These are phyloP conservation scores for Aspergillus terreus DNA, from an alignment of 2,329 filamentous ascomycete genomes.

Conservation along the genomic window DNA sequence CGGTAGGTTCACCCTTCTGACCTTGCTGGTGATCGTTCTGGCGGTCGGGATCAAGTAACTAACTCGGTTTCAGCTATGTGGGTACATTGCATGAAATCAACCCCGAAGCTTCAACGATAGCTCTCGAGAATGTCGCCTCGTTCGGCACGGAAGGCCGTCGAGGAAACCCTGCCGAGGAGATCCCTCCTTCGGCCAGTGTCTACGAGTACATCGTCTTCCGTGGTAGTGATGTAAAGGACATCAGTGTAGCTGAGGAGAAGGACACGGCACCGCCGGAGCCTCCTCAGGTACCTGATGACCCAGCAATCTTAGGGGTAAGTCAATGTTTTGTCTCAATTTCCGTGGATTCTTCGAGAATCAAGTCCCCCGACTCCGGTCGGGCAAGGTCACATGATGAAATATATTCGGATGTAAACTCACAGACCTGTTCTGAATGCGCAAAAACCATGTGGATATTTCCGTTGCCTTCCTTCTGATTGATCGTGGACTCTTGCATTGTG, in stretches of 20 bases:
- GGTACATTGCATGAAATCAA: constrained; percentile 97
- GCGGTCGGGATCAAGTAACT: constrained; percentile 20
- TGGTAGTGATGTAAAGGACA: constrained; percentile 96
- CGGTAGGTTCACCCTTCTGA: constrained; percentile 56
- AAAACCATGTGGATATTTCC: constrained; percentile 90
- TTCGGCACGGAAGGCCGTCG: constrained; percentile 91
- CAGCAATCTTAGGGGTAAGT: constrained; percentile 96
- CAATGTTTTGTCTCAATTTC: background rate
- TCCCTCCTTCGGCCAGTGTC: constrained; percentile 76
- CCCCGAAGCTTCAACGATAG: constrained; percentile 93
- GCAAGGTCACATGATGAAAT: constrained; percentile 65
- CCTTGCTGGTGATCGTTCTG: constrained; percentile 8
- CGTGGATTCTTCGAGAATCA: background rate
- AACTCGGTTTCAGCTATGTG: constrained; percentile 67
- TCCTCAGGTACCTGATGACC: constrained; percentile 83
- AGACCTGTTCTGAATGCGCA: constrained; percentile 82
- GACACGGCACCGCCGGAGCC: constrained; percentile 70
- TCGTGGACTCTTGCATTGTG: constrained; percentile 14
- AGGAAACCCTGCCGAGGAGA: constrained; percentile 73
- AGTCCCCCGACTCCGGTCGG: constrained; percentile 13
- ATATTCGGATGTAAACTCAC: constrained; percentile 92
- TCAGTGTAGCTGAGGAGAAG: constrained; percentile 83
- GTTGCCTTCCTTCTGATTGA: constrained; percentile 99
- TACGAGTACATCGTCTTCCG: constrained; percentile 99
- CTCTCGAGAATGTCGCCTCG: constrained; percentile 91